Conservation (phyloP, 805 yeast genomes). For the Candida cerambycidarum region DNA sequence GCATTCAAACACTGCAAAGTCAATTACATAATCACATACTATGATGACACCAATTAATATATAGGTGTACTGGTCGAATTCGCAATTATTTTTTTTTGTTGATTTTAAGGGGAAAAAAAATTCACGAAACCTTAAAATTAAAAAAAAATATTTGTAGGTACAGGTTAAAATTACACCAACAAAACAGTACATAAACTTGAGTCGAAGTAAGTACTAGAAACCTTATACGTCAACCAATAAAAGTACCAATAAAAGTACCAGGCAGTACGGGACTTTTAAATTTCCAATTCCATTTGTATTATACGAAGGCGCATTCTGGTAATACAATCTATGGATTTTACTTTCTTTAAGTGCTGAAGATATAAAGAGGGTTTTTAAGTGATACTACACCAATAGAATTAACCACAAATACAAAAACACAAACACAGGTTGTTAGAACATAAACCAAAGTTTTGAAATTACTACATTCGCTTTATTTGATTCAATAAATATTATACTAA, state of each 20-base stretch:
- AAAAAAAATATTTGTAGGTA: constrained; percentile 1
- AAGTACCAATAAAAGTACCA: background rate
- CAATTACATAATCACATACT: background rate
- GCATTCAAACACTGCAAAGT: too few relatives aligned
- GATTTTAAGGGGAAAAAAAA: constrained; percentile 5
- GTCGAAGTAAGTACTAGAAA: background rate
- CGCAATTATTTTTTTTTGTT: constrained; percentile 5
- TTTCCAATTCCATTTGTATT: too few relatives aligned
- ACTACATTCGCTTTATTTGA: too few relatives aligned
- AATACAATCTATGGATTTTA: too few relatives aligned
- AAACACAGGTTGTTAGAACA: too few relatives aligned
- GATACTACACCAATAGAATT: too few relatives aligned
- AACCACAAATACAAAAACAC: too few relatives aligned
- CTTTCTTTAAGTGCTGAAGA: too few relatives aligned
- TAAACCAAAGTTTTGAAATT: too few relatives aligned
- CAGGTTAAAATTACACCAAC: background rate
- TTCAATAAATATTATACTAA: too few relatives aligned
- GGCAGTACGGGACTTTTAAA: background rate
- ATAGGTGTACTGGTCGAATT: constrained; percentile 1
- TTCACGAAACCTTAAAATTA: constrained; percentile 5
- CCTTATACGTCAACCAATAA: background rate
- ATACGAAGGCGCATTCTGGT: too few relatives aligned
- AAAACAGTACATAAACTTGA: background rate
- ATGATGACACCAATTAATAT: background rate
- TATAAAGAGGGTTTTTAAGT: too few relatives aligned